Base-by-base conservation (phyloP, 768 basidiomycete species). In the Pisolithus microcarpus region DNA sequence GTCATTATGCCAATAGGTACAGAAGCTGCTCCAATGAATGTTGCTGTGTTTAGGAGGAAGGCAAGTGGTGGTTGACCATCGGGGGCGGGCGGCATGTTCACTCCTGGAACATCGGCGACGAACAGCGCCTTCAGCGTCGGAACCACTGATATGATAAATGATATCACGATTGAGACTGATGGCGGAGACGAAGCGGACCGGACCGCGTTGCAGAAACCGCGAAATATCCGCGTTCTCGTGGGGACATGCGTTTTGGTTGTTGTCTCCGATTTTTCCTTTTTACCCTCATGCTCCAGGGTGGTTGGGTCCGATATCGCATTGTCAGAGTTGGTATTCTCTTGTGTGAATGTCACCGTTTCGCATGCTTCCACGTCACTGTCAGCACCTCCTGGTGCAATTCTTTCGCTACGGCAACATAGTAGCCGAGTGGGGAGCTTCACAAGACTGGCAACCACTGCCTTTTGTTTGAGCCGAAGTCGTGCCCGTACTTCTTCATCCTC, bases 41-140 rank as follows among this genome's bases (percentile, higher is more conserved):
- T 63, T 0, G 77, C 65, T 0, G 79, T 76, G 50, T 84, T 79
- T 50, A 82, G 58, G 36, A 87, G 40, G 54, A 87, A 75, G 0
- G 79, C 74, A 16, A 87, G 76, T 0, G 84, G 84, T 1, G 85
- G 83, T 52, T 77, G 71, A 0, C 84, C 83, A 55, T 87, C 85
- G 0, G 85, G 85, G 0, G 81, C 80, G 21, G 68, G 42, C 4
- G 74, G 73, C 49, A 77, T 80, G 34, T 66, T 55, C 1, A 70
- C 66, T 1, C 72, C 71, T 1, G 72, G 65, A 3, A 80, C 70
- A 11, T 58, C 59, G 3, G 67, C 47, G 2, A 82, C 68, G 55
- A 87, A 85, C 4, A 87, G 70, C 0, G 75, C 80, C 55, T 85
- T 85, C 52, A 86, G 72, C 8, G 70, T 66, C 2, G 75, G 74